phyloP scores from a whole-genome alignment of 2,329 filamentous ascomycete genomes.

The Fusarium solani-melongenae region DNA sequence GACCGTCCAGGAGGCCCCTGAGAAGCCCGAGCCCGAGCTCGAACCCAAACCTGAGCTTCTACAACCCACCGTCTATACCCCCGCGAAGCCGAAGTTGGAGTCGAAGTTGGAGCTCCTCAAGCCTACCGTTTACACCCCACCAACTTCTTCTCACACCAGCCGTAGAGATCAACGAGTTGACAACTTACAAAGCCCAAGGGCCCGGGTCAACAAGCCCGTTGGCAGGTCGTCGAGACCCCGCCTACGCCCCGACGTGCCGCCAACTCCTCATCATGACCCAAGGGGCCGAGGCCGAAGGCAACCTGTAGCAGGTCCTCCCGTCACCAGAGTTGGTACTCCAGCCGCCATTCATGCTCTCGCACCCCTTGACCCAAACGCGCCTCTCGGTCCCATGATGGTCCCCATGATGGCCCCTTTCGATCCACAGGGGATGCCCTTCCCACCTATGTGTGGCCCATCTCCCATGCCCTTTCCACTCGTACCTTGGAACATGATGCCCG shows the following conservation, averaged over 20 bases:
- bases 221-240: constrained; percentile 7
- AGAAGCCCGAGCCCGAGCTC: background rate
- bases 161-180: background rate
- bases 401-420: background rate
- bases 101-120: constrained; percentile 14
- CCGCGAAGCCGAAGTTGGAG: constrained; percentile 11
- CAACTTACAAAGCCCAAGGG: background rate
- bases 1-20: background rate
- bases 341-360: background rate
- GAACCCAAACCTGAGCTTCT: constrained; percentile 7
- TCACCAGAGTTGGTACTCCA: background rate
- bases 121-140: constrained; percentile 26
- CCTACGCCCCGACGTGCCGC: constrained; percentile 7
- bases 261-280: constrained; percentile 27
- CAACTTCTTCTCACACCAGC: constrained; percentile 11
- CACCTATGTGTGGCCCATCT: constrained; percentile 6
- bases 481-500: constrained; percentile 14
- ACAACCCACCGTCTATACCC: constrained; percentile 26
- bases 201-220: background rate
- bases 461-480: constrained; percentile 11
- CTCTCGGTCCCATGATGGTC: background rate
- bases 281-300: constrained; percentile 6
- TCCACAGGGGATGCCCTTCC: background rate
- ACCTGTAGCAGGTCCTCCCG: background rate
- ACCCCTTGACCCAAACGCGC: background rate